A percentile compares a stretch with the other conserved stretches of the same genome.
Conservation (phyloP, 345 rosid species). For the Brassica juncea region DNA sequence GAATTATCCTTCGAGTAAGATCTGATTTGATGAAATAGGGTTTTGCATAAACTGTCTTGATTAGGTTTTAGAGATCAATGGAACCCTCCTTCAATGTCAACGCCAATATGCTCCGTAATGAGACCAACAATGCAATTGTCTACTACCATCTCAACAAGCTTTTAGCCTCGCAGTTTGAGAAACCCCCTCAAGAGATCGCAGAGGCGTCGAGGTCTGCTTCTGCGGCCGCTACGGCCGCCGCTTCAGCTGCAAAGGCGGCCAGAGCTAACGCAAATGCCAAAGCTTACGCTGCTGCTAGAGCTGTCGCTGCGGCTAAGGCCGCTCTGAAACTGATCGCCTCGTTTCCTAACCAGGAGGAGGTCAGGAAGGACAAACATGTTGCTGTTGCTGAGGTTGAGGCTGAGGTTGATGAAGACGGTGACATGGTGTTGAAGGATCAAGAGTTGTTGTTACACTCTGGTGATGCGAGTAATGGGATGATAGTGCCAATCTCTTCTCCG, state of each 20-base stretch:
- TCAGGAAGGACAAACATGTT: conserved; percentile 64
- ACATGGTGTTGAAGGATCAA: background rate
- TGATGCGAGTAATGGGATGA: background rate
- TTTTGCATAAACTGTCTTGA: background rate
- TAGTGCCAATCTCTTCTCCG: background rate
- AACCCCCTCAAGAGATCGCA: conserved; percentile 62
- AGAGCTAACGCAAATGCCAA: conserved; percentile 77
- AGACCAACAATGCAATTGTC: conserved; percentile 41
- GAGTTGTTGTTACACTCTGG: background rate
- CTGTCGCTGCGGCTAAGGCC: conserved; percentile 65
- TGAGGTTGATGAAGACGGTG: background rate
- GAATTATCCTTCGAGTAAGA: background rate
- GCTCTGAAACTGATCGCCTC: conserved; percentile 77
- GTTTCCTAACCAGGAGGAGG: conserved; percentile 50
- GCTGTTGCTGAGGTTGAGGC: conserved; percentile 44
- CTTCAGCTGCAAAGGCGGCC: conserved; percentile 67
- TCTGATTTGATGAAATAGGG: background rate
- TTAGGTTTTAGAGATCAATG: conserved; percentile 21
- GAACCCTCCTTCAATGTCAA: conserved; percentile 21
- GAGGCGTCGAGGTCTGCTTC: conserved; percentile 68
- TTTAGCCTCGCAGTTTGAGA: conserved; percentile 46
- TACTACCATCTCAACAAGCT: conserved; percentile 53
- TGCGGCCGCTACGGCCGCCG: conserved; percentile 54
- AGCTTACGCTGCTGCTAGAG: conserved; percentile 74
- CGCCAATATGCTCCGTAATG: background rate